Conservation (phyloP, 2,329 filamentous ascomycete genomes). For the Ustulina deusta region DNA sequence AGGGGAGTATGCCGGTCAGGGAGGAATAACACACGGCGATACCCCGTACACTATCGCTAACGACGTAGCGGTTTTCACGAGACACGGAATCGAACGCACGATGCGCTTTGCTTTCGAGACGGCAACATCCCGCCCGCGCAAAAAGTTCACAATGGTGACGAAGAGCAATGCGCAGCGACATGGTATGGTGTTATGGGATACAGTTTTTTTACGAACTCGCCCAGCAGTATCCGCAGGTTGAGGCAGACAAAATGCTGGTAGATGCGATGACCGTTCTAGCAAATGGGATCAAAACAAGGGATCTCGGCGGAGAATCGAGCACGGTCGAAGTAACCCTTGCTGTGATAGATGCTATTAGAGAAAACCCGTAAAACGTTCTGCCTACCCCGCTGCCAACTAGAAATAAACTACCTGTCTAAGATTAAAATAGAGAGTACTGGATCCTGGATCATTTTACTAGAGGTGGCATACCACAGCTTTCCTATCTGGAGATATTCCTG, state of each 20-base stretch:
- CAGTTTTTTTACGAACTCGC: constrained; percentile 5
- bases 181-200: constrained; percentile 1
- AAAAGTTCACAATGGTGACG: constrained; percentile 7
- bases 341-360: constrained; percentile 5
- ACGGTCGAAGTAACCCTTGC: background rate
- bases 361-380: background rate
- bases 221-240: constrained; percentile 10
- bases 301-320: constrained; percentile 2
- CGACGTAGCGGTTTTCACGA: constrained; percentile 4
- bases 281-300: constrained; percentile 7
- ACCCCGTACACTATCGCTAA: constrained; percentile 1
- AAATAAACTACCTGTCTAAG: too few relatives aligned
- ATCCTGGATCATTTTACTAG: too few relatives aligned
- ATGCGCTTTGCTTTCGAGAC: constrained; percentile 11
- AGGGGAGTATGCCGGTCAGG: constrained; percentile 5
- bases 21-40: background rate
- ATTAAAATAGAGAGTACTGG: too few relatives aligned
- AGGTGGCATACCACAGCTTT: too few relatives aligned
- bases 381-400: too few relatives aligned
- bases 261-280: constrained; percentile 1
- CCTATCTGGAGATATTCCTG: too few relatives aligned
- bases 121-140: background rate
- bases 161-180: constrained; percentile 9
- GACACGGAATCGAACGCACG: background rate
- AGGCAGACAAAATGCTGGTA: constrained; percentile 5